phyloP scores from a whole-genome alignment of 2,329 filamentous ascomycete species.

The Dothistroma pini region DNA sequence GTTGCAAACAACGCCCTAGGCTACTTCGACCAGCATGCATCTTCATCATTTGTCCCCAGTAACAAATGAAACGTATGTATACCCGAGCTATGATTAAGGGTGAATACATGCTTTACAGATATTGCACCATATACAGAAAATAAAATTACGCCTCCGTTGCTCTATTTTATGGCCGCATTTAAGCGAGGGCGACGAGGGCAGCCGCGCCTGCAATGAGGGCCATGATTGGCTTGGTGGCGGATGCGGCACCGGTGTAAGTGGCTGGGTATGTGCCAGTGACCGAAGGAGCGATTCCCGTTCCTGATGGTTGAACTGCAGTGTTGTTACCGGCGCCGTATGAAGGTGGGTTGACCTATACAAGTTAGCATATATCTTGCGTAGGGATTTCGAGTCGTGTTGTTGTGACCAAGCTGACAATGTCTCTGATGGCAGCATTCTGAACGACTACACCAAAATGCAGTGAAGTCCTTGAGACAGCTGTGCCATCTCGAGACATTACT shows the following conservation, averaged over 20 bases:
- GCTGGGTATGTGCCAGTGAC: neutral
- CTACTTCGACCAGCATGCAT: neutral
- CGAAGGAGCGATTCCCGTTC: neutral
- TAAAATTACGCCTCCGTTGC: neutral
- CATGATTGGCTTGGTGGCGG: slow-evolving; percentile 13
- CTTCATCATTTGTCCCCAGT: neutral
- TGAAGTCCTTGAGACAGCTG: too few species aligned
- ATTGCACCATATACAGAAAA: neutral
- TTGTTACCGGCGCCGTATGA: neutral
- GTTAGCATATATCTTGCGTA: too few species aligned
- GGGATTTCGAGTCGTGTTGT: too few species aligned
- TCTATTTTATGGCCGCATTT: neutral
- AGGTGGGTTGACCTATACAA: neutral
- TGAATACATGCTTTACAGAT: neutral
- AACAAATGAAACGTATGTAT: neutral
- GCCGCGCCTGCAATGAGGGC: slow-evolving; percentile 15
- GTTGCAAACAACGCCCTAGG: neutral
- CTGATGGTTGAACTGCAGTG: neutral
- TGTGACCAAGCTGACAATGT: neutral
- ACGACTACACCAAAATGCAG: too few species aligned
- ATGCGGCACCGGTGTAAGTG: slow-evolving; percentile 11
- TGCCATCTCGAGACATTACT: too few species aligned
- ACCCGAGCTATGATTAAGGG: neutral
- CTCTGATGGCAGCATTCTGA: too few species aligned
- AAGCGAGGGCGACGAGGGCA: slow-evolving; percentile 13